Base-by-base conservation (phyloP, 2,329 filamentous ascomycete genomes). In the Colletotrichum paranaense region DNA sequence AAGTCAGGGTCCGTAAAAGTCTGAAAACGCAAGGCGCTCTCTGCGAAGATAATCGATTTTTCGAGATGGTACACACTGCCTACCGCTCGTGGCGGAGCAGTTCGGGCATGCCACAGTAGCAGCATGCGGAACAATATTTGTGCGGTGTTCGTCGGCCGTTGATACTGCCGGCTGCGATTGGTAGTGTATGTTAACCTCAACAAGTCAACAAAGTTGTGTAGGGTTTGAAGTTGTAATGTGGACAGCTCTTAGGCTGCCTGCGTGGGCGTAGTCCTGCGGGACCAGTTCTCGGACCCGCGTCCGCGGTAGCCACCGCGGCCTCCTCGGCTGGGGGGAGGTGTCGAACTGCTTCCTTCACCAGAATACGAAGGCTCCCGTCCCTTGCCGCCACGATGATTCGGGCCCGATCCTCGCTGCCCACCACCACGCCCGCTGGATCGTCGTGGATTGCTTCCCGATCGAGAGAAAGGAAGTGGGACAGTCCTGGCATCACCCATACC, bases 281-380 rank as follows among this genome's bases (percentile, higher is more conserved):
- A 81, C 86, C 86, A 87, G 70, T 78, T 83, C 5, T 86, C 84
- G 14, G 83, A 81, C 28, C 78, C 79, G 69, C 84, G 81, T 53
- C 81, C 80, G 42, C 85, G 82, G 72, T 84, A 86, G 24, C 78
- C 78, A 56, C 85, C 83, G 24, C 86, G 84, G 56, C 80, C 78
- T 72, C 81, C 80, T 57, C 85, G 81, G 63, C 79, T 72, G 56
- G 38, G 78, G 75, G 12, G 80, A 78, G 66, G 80, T 26, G 53
- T 52, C 19, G 72, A 53, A 46, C 24, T 52, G 68, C 65, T 73
- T 22, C 49, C 60, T 24, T 75, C 74, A 12, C 67, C 67, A 16
- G 73, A 63, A n/a, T 75, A 70, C 1, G 74, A 75, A 22, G 73
- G 49, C n/a, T 76, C 74, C 14, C 73, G 58, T 12, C 58, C 67